Percentiles rank a stretch among this genome's conserved stretches.
Evolutionary conservation across 805 yeast genomes (phyloP).

Genomic region (Starmerella bombicola): DNA sequence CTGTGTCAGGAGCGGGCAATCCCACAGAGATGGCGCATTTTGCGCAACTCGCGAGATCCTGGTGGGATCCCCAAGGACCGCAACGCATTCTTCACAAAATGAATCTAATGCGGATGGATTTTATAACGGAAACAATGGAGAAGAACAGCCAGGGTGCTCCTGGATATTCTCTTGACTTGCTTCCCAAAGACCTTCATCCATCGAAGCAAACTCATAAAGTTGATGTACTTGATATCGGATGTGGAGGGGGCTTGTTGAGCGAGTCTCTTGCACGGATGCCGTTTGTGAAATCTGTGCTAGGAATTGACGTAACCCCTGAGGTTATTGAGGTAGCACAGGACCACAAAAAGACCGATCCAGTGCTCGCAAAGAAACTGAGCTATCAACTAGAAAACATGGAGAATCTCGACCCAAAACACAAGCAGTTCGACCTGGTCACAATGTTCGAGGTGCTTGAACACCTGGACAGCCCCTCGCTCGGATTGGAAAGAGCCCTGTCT

Average conservation of each 20-base stretch:
- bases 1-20: slow-evolving; percentile 11
- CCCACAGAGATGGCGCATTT: slow-evolving; percentile 66
- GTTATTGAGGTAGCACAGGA: slow-evolving; percentile 66
- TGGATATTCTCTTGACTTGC: slow-evolving; percentile 55
- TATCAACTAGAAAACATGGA: slow-evolving; percentile 58
- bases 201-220: slow-evolving; percentile 40
- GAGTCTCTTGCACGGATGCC: slow-evolving; percentile 72
- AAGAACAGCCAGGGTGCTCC: slow-evolving; percentile 44
- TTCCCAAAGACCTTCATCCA: slow-evolving; percentile 37
- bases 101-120: slow-evolving; percentile 84
- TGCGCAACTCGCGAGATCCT: slow-evolving; percentile 73
- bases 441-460: slow-evolving; percentile 94
- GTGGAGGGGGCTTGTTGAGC: slow-evolving; percentile 93
- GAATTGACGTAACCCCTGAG: slow-evolving; percentile 75
- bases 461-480: slow-evolving; percentile 70
- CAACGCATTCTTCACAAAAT: slow-evolving; percentile 89
- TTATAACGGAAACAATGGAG: slow-evolving; percentile 51
- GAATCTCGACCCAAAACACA: slow-evolving; percentile 30
- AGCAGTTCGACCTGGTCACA: slow-evolving; percentile 61
- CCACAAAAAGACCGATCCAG: slow-evolving; percentile 60
- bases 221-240: slow-evolving; percentile 74
- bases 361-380: slow-evolving; percentile 41
- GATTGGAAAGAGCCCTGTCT: slow-evolving; percentile 53
- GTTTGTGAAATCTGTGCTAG: slow-evolving; percentile 51
- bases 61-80: slow-evolving; percentile 96